Base-by-base conservation (phyloP, 2,329 filamentous ascomycete species). In the Ascochyta lentis region DNA sequence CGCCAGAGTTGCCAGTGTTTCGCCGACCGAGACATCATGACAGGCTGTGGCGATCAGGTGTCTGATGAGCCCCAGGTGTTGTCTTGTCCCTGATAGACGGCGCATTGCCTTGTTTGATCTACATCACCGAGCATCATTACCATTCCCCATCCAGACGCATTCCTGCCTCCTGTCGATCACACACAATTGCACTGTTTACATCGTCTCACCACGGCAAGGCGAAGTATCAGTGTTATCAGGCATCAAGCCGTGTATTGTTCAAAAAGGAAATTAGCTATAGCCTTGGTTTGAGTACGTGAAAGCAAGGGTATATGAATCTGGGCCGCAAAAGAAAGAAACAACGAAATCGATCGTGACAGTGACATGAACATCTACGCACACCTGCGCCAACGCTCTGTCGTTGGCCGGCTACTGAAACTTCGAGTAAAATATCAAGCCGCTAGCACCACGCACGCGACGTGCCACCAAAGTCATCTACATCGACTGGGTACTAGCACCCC, bases 291-390 rank as follows among this genome's bases (percentile, higher is more conserved):
- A 29, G 43, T 39, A 53, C 49, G 39, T 40, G 44, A 57, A 57
- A 49, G 44, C 43, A 57, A 57, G 54, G 54, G 54, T 57, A 57
- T 57, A 57, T 57, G 31, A 12, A 29, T 41, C 9, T n/a, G 27
- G 43, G 39, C 22, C 23, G 16, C 22, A 43, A 26, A 27, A 16
- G 38, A 27, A 48, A 49, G 24, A 49, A 34, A 37, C 40, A 44
- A 45, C 16, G 16, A 35, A 34, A 49, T 31, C 48, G 16, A 49
- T 57, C 54, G 49, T 57, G 49, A 57, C 54, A 52, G 54, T 56
- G 47, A 56, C 47, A 51, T 56, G 53, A 50, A 56, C 47, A 56
- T 51, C 47, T 56, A 51, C 47, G 48, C 53, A 43, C 47, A 48
- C 53, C 53, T 56, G 53, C 53, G 53, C 53, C 53, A 56, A 56